Evolutionary conservation across 1,284 basidiomycete species (phyloP).

Genomic region (Ceratobasidium sp.): DNA sequence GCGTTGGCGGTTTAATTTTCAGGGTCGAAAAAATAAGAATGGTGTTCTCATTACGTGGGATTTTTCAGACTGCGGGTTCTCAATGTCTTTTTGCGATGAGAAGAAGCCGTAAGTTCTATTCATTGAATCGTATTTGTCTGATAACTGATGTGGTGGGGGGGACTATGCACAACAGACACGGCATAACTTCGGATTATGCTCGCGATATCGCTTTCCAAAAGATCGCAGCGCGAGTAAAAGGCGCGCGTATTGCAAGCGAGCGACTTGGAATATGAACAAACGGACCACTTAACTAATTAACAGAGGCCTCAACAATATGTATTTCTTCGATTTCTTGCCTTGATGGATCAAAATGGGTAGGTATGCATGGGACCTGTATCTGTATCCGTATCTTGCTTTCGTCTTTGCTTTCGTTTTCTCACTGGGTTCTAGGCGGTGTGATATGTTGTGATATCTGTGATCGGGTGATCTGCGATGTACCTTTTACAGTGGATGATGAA

Average conservation of each 20-base stretch:
- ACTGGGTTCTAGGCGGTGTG: not conserved
- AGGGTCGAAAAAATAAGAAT: not conserved
- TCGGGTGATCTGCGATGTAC: not conserved
- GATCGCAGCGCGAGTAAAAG: conserved; percentile 47
- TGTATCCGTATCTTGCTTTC: not conserved
- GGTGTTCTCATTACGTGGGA: not conserved
- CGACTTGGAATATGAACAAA: conserved; percentile 27
- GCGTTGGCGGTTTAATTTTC: not conserved
- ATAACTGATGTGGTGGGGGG: not conserved
- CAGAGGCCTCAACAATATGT: not conserved
- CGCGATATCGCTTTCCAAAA: conserved; percentile 48
- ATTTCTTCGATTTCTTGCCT: not conserved
- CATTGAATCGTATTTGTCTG: too few species aligned
- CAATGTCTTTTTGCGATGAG: conserved; percentile 47
- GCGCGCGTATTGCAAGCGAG: conserved; percentile 46
- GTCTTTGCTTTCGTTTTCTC: conserved; percentile 1
- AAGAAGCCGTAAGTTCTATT: conserved; percentile 39
- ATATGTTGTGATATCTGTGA: not conserved
- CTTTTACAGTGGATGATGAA: not conserved
- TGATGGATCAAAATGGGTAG: not conserved
- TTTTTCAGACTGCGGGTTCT: conserved; percentile 47
- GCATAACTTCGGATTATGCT: conserved; percentile 45
- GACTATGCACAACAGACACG: conserved; percentile 35
- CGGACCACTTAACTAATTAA: too few species aligned
- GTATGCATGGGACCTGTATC: not conserved